Conservation (phyloP, 2,329 filamentous ascomycete species). For the Diaporthe sp. region DNA sequence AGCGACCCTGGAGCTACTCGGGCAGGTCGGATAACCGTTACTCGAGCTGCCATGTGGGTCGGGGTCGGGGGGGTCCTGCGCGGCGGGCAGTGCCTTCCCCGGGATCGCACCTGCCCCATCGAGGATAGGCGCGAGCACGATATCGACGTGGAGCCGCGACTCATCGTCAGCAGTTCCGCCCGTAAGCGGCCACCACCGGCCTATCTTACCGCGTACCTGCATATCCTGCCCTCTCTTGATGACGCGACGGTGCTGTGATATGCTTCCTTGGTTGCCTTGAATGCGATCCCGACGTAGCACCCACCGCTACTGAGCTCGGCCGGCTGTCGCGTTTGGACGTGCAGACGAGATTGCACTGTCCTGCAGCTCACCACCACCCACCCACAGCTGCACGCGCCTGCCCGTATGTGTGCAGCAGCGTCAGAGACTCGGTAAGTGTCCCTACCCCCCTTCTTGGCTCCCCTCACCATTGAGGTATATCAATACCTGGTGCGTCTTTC, state of each 20-base stretch:
- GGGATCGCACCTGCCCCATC: conserved; percentile 17
- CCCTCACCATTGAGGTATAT: not conserved
- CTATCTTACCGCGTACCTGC: not conserved
- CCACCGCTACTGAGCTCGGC: conserved; percentile 7
- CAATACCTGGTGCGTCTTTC: conserved; percentile 16
- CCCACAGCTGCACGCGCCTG: not conserved
- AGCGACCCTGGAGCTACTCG: not conserved
- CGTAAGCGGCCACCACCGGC: conserved; percentile 12
- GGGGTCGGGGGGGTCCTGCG: not conserved
- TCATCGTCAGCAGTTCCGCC: not conserved
- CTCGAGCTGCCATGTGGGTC: not conserved
- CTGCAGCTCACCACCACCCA: conserved; percentile 7
- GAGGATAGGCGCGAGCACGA: conserved; percentile 24
- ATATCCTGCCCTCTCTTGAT: conserved; percentile 1
- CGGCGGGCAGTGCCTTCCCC: not conserved
- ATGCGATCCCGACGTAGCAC: conserved; percentile 1
- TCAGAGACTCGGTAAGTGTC: conserved; percentile 27
- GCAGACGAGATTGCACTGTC: not conserved
- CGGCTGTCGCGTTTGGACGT: not conserved
- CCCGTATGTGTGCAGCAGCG: not conserved
- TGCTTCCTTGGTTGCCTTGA: conserved; percentile 6
- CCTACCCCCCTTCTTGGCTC: conserved; percentile 12
- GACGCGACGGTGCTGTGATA: conserved; percentile 16
- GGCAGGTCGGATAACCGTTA: not conserved
- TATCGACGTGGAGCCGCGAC: not conserved